Conservation (phyloP, 2,329 filamentous ascomycete genomes). For the Graphilbum sp. region DNA sequence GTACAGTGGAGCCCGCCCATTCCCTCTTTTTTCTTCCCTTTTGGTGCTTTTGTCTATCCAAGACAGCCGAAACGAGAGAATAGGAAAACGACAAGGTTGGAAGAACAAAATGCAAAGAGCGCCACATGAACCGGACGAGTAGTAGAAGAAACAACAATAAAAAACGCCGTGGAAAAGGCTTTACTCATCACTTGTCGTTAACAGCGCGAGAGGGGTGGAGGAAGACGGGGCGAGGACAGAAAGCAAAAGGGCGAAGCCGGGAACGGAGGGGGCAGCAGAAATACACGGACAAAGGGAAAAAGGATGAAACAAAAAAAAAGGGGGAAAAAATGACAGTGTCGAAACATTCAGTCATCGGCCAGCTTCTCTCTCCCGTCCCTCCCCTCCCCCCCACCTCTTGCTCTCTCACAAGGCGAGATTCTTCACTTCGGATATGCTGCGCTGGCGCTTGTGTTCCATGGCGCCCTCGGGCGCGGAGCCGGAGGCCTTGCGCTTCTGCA, state of each 20-base stretch:
- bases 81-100: not conserved
- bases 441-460: conserved; percentile 35
- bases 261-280: not conserved
- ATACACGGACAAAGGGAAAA: not conserved
- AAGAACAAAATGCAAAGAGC: not conserved
- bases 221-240: no score
- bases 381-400: no score
- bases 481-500: conserved; percentile 40
- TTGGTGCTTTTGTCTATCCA: not conserved
- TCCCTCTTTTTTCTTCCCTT: not conserved
- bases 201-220: no score
- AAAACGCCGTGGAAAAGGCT: not conserved
- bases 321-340: not conserved
- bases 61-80: not conserved
- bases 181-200: no score
- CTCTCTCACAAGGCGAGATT: conserved; percentile 11
- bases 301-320: not conserved
- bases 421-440: conserved; percentile 42
- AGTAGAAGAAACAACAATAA: no score
- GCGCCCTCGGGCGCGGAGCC: conserved; percentile 16
- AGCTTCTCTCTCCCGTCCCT: no score
- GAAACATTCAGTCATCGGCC: no score
- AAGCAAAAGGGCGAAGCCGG: no score
- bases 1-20: not conserved
- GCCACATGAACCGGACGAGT: not conserved